Conservation (phyloP, 164 flowering plant species). For the Protea cynaroides region DNA sequence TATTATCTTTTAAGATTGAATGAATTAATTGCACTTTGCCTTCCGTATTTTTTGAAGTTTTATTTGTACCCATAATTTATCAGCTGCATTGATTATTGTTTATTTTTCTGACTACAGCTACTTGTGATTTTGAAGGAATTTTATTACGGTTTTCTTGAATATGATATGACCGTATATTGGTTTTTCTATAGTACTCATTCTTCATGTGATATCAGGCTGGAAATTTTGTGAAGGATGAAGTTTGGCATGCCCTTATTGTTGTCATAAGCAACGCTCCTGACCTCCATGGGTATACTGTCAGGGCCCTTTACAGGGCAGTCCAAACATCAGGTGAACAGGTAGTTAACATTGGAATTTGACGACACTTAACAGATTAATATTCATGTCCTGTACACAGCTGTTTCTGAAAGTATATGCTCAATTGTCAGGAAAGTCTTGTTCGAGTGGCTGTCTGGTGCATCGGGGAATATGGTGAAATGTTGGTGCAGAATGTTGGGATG, state of each 20-base stretch:
- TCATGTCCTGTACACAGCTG: not conserved
- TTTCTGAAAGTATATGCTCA: not conserved
- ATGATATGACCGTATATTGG: not conserved
- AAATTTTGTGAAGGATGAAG: constrained; percentile 94
- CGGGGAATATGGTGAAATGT: constrained; percentile 96
- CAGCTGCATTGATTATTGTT: not conserved
- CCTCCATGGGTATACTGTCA: constrained; percentile 89
- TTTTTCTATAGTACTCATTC: constrained; percentile 12
- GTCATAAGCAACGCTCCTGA: constrained; percentile 91
- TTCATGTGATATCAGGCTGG: constrained; percentile 64
- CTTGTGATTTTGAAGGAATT: not conserved
- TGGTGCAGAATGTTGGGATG: constrained; percentile 71
- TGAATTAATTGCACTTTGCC: too few species aligned
- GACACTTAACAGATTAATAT: not conserved
- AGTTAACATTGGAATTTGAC: constrained; percentile 6
- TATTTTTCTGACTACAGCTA: not conserved
- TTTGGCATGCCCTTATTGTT: constrained; percentile 94
- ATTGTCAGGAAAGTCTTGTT: constrained; percentile 79
- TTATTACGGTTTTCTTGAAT: not conserved
- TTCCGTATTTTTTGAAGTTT: too few species aligned
- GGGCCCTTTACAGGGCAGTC: constrained; percentile 77
- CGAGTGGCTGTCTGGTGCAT: constrained; percentile 98
- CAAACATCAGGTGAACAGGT: constrained; percentile 92
- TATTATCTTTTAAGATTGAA: too few species aligned
- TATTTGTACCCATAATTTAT: too few species aligned